phyloP scores from a whole-genome alignment of 2,329 filamentous ascomycete species.

The Colletotrichum salicis region DNA sequence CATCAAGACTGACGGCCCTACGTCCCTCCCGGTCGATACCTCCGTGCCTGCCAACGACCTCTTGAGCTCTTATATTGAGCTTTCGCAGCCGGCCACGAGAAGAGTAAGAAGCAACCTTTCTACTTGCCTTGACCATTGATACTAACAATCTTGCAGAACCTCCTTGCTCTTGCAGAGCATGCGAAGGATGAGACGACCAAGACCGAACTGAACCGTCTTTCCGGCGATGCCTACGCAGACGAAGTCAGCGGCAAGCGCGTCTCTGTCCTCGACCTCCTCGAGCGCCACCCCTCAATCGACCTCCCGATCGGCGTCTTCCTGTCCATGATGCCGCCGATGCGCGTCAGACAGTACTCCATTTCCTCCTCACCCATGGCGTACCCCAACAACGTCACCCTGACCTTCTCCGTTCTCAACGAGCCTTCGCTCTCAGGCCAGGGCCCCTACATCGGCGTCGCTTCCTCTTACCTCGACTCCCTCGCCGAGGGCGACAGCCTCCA shows the following conservation, averaged over 20 bases:
- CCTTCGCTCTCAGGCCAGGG: conserved; percentile 61
- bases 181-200: conserved; percentile 47
- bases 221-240: conserved; percentile 49
- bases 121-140: fast-evolving
- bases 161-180: conserved; percentile 39
- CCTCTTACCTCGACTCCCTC: conserved; percentile 67
- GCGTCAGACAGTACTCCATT: conserved; percentile 63
- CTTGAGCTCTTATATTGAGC: conserved; percentile 77
- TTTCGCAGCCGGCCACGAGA: conserved; percentile 77
- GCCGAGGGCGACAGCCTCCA: conserved; percentile 54
- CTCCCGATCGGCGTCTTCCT: conserved; percentile 71
- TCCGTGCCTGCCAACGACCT: conserved; percentile 72
- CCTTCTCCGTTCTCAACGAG: conserved; percentile 69
- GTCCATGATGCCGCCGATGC: conserved; percentile 72
- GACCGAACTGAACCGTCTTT: conserved; percentile 49
- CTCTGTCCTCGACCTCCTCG: conserved; percentile 70
- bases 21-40: conserved; percentile 63
- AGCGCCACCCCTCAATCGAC: conserved; percentile 62
- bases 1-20: conserved; percentile 63
- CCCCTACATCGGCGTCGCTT: conserved; percentile 68
- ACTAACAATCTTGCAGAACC: conserved; percentile 47
- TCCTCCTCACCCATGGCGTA: conserved; percentile 74
- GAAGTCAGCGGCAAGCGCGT: conserved; percentile 59
- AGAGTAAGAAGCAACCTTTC: conserved; percentile 54
- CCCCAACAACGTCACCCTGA: conserved; percentile 67